Evolutionary conservation across 768 basidiomycete genomes (phyloP).

Genomic region (Clavulina sp.): DNA sequence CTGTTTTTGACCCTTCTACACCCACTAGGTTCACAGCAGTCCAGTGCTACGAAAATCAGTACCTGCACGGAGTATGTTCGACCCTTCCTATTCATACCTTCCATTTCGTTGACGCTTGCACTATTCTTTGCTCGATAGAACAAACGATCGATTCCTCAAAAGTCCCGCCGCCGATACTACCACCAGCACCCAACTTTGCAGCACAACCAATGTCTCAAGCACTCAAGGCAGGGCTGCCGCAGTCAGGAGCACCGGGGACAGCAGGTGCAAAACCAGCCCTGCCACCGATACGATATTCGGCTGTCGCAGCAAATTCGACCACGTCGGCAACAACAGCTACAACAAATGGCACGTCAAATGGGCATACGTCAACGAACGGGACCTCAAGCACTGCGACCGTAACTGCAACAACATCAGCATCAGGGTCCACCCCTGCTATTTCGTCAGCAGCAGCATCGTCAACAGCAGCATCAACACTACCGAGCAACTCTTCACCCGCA

Average conservation of each 20-base stretch:
- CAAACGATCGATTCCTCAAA: conserved; percentile 29
- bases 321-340: conserved; percentile 16
- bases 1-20: neutral
- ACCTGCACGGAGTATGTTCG: conserved; percentile 58
- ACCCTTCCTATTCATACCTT: conserved; percentile 10
- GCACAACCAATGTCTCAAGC: conserved; percentile 63
- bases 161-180: conserved; percentile 5
- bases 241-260: conserved; percentile 25
- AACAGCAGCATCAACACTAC: conserved; percentile 17
- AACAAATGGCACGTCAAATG: conserved; percentile 2
- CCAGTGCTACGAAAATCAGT: conserved; percentile 19
- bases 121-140: neutral
- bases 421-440: conserved; percentile 23
- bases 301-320: conserved; percentile 66
- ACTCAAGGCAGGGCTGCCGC: conserved; percentile 53
- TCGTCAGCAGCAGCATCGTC: conserved; percentile 24
- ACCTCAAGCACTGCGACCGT: conserved; percentile 15
- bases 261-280: conserved; percentile 32
- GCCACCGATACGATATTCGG: conserved; percentile 77
- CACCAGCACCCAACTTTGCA: conserved; percentile 60
- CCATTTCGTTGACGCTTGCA: neutral
- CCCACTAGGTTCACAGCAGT: conserved; percentile 2
- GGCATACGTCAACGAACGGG: conserved; percentile 23
- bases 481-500: conserved; percentile 23
- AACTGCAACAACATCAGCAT: conserved; percentile 20